Percentiles rank a stretch among this genome's conserved stretches.
Conservation (phyloP, 78 protist genomes). For the Dictyostelium capitatum region DNA sequence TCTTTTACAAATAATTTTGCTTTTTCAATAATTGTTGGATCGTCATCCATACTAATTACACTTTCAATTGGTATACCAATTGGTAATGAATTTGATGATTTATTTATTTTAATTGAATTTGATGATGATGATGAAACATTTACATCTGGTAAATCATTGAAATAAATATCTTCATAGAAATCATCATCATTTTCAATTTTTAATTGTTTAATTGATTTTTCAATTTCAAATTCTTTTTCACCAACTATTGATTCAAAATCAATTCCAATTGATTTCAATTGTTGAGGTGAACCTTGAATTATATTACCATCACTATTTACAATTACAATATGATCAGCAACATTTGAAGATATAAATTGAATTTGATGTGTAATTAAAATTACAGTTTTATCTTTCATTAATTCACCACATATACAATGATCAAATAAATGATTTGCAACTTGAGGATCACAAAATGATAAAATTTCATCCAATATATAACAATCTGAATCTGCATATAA, state of each 20-base stretch:
- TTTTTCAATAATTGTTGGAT: constrained; percentile 2
- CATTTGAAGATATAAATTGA: constrained; percentile 22
- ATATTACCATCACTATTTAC: background rate
- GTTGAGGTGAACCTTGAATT: constrained; percentile 71
- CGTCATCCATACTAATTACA: background rate
- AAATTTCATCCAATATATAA: constrained; percentile 86
- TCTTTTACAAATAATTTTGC: constrained; percentile 62
- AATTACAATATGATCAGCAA: constrained; percentile 60
- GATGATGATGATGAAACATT: too few species aligned
- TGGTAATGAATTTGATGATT: constrained; percentile 22
- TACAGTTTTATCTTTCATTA: constrained; percentile 61
- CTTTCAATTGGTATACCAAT: background rate
- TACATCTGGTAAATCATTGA: background rate
- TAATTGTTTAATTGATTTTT: background rate
- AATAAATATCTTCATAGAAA: background rate
- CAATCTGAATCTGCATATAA: constrained; percentile 86
- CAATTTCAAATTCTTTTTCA: background rate
- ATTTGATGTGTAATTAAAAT: constrained; percentile 89
- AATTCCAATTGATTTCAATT: constrained; percentile 63
- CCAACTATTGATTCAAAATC: constrained; percentile 51
- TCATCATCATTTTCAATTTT: background rate
- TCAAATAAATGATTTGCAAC: constrained; percentile 87
- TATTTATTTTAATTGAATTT: background rate
- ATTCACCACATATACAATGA: constrained; percentile 42
- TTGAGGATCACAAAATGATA: constrained; percentile 87